These are phyloP conservation scores for Hibiscus syriacus DNA, from an alignment of 345 rosid species.

Conservation along the genomic window DNA sequence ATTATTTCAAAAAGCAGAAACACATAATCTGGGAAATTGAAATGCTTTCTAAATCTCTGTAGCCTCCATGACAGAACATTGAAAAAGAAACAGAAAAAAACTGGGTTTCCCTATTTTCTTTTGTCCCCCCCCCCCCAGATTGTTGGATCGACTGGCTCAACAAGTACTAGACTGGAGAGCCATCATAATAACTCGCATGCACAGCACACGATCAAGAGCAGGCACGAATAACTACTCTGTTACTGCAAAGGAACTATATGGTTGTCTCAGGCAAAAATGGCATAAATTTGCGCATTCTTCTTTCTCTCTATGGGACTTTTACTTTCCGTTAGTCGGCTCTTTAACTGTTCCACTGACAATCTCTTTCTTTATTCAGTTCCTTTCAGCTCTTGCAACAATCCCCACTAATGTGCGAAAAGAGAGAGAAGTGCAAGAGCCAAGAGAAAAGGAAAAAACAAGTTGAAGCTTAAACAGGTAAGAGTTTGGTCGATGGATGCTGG, in stretches of 20 bases:
- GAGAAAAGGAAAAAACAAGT: not conserved
- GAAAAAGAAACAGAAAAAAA: no score
- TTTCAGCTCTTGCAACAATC: constrained; percentile 4
- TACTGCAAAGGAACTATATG: constrained; percentile 4
- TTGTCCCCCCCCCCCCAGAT: not conserved
- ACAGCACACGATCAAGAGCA: constrained; percentile 14
- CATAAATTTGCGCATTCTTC: constrained; percentile 4
- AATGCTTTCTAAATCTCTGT: constrained; percentile 32
- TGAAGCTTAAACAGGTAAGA: constrained; percentile 6
- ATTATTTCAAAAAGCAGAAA: not conserved
- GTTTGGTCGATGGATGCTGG: constrained; percentile 6
- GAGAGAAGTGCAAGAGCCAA: not conserved
- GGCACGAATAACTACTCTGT: constrained; percentile 6
- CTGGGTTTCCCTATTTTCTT: not conserved
- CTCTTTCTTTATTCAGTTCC: not conserved
- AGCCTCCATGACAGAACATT: constrained; percentile 29
- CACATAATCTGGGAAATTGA: constrained; percentile 12
- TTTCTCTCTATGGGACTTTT: constrained; percentile 1
- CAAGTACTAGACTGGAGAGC: constrained; percentile 17
- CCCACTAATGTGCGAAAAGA: not conserved
- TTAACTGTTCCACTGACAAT: constrained; percentile 1
- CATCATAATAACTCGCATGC: constrained; percentile 9
- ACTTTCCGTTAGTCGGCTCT: constrained; percentile 8
- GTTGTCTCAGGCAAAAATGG: constrained; percentile 12
- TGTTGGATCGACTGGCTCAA: not conserved